Evolutionary conservation across 495 filamentous ascomycete genomes (phyloP).

Genomic region (Bacidia rubella): DNA sequence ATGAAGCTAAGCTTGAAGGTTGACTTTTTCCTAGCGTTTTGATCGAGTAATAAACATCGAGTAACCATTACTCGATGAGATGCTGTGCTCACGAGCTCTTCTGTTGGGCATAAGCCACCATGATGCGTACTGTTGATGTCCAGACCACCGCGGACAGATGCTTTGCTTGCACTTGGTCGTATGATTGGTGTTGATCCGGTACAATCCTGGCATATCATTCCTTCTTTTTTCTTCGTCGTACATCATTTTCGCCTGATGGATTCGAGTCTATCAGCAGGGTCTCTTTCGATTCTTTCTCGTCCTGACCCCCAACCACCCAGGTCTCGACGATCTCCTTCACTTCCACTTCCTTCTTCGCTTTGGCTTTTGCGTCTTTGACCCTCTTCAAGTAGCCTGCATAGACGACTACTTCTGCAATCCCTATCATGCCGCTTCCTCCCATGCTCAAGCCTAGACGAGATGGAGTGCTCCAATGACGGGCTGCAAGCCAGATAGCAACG

Average conservation of each 20-base stretch:
- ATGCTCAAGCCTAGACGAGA: conserved; percentile 55
- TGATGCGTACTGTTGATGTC: neutral
- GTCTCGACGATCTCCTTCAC: conserved; percentile 54
- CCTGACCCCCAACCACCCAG: conserved; percentile 46
- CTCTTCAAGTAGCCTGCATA: conserved; percentile 78
- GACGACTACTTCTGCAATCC: conserved; percentile 73
- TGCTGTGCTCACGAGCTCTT: neutral
- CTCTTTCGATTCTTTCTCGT: neutral
- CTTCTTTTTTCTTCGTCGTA: conserved; percentile 4
- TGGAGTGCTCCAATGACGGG: conserved; percentile 55
- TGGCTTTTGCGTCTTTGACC: conserved; percentile 54
- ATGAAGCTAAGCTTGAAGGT: neutral
- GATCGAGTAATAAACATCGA: conserved; percentile 14
- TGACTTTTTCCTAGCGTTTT: neutral
- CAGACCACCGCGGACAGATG: neutral
- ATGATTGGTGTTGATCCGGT: too few species aligned
- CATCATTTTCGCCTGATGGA: neutral
- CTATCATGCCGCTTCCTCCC: conserved; percentile 55
- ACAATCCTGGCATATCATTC: neutral
- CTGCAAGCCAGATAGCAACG: conserved; percentile 59
- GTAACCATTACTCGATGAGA: conserved; percentile 21
- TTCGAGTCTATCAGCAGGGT: neutral
- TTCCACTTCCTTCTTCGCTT: conserved; percentile 51
- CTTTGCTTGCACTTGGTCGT: too few species aligned
- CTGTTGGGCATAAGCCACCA: neutral